Evolutionary conservation across 2,329 filamentous ascomycete genomes (phyloP).

Genomic region (Aspergillus ibericus): DNA sequence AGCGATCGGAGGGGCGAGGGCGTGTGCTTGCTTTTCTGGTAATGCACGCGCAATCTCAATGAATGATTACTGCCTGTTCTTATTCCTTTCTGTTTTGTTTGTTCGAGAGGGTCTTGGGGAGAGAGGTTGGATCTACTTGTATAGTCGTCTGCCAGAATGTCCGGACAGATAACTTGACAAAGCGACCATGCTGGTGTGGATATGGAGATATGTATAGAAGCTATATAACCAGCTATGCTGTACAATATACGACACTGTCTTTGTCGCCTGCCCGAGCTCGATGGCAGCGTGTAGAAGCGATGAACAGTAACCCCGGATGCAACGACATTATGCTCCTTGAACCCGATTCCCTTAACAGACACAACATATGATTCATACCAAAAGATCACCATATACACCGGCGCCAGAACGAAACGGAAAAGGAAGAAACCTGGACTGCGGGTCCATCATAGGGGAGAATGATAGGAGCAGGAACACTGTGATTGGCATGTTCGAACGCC

Average conservation of each 20-base stretch:
- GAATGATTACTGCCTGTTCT: not conserved
- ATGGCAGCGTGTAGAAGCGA: not conserved
- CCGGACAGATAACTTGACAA: no score
- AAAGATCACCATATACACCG: conserved; percentile 25
- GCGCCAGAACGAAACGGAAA: conserved; percentile 19
- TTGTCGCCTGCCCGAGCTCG: not conserved
- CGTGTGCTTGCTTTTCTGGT: not conserved
- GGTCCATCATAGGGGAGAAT: no score
- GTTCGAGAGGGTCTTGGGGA: no score
- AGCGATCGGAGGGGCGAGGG: not conserved
- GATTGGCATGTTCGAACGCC: not conserved
- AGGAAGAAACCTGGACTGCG: not conserved
- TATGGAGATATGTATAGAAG: no score
- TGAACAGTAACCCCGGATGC: not conserved
- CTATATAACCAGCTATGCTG: not conserved
- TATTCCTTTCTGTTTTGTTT: no score
- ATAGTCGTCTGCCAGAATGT: no score
- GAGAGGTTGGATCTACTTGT: no score
- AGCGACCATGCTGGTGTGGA: no score
- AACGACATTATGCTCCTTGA: not conserved
- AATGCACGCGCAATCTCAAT: not conserved
- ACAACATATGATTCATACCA: conserved; percentile 3
- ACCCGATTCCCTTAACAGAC: not conserved
- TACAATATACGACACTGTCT: not conserved
- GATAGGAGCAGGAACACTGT: not conserved